Percentiles rank a stretch among this genome's conserved stretches.
Evolutionary conservation across 495 filamentous ascomycete genomes (phyloP).

Genomic region (Collariella sp.): DNA sequence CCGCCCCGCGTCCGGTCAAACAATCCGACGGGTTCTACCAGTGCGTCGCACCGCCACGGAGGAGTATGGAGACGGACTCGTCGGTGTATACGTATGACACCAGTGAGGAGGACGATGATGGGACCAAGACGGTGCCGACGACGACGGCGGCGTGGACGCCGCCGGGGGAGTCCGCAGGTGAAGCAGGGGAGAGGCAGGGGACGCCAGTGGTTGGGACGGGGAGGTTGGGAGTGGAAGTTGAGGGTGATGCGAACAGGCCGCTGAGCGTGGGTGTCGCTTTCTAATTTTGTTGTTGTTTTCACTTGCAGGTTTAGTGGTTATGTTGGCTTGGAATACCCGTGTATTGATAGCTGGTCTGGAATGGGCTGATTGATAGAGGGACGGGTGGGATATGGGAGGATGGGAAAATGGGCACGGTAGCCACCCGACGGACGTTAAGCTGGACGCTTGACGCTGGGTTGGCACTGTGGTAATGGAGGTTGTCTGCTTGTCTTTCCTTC

Average conservation of each 20-base stretch:
- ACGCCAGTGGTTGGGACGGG: constrained; percentile 20
- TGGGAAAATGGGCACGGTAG: background rate
- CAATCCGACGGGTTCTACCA: constrained; percentile 47
- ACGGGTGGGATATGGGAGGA: background rate
- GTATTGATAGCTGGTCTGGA: background rate
- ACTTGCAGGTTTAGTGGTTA: background rate
- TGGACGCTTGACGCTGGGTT: constrained; percentile 4
- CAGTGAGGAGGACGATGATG: background rate
- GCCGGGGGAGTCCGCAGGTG: constrained; percentile 11
- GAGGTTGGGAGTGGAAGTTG: constrained; percentile 21
- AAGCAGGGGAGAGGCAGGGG: constrained; percentile 19
- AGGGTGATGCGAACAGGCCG: constrained; percentile 17
- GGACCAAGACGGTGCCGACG: constrained; percentile 26
- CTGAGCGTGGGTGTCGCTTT: constrained; percentile 41
- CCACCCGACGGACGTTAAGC: background rate
- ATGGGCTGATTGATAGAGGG: background rate
- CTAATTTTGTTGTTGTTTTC: constrained; percentile 23
- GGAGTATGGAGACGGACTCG: constrained; percentile 33
- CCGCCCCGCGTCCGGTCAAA: constrained; percentile 39
- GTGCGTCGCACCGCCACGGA: constrained; percentile 33
- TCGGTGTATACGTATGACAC: constrained; percentile 34
- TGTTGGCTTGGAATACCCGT: background rate
- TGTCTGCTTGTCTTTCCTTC: background rate
- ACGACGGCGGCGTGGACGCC: constrained; percentile 27
- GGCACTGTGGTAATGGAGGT: background rate